Evolutionary conservation across 768 basidiomycete species (phyloP).

Genomic region (Paxillus ammoniavirescens): DNA sequence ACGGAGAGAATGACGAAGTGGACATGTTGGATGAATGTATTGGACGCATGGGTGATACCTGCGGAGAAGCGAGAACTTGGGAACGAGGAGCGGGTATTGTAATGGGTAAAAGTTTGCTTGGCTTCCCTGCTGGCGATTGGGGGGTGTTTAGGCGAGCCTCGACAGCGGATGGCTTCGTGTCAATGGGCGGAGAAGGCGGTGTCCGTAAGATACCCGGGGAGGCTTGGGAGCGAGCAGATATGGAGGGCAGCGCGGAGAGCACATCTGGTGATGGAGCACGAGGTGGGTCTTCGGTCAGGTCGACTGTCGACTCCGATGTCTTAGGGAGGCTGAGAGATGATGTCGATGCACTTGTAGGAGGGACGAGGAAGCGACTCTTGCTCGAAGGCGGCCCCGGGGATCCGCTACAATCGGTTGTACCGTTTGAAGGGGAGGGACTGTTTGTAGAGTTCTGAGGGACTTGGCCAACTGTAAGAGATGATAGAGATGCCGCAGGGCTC

Average conservation of each 20-base stretch:
- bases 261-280: constrained; percentile 23
- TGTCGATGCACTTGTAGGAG: constrained; percentile 21
- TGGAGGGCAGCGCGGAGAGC: constrained; percentile 20
- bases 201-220: constrained; percentile 5
- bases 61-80: not conserved
- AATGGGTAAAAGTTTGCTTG: not conserved
- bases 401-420: constrained; percentile 7
- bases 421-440: constrained; percentile 12
- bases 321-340: constrained; percentile 27
- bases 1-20: not conserved
- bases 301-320: constrained; percentile 10
- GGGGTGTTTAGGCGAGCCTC: not conserved
- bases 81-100: not conserved
- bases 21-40: constrained; percentile 5
- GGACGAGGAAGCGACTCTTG: constrained; percentile 16
- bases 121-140: not conserved
- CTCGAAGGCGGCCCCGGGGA: not conserved
- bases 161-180: not conserved
- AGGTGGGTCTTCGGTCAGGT: constrained; percentile 4
- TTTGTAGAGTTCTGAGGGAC: not conserved
- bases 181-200: constrained; percentile 5
- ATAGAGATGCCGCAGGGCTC: constrained; percentile 32
- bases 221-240: constrained; percentile 20
- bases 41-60: constrained; percentile 9
- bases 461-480: constrained; percentile 17